Evolutionary conservation across 2,329 filamentous ascomycete genomes (phyloP).

Genomic region (Sporothrix pallida): DNA sequence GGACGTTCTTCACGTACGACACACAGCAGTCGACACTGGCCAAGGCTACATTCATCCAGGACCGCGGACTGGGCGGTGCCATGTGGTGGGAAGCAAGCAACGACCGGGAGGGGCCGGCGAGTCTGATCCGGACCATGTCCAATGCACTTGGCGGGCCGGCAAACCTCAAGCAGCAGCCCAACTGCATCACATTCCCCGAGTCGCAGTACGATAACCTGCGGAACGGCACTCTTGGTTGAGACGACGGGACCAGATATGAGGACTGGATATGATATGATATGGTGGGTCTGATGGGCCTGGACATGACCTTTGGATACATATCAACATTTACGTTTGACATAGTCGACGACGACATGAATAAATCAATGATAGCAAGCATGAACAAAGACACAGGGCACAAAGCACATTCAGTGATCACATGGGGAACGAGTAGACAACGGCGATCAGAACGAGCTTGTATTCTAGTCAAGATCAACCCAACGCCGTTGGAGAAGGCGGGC

Average conservation of each 20-base stretch:
- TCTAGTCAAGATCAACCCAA: constrained; percentile 30
- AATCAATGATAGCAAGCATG: not conserved
- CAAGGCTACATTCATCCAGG: constrained; percentile 75
- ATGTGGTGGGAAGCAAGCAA: constrained; percentile 98
- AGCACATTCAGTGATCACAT: not conserved
- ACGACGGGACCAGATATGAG: not conserved
- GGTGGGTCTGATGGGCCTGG: not conserved
- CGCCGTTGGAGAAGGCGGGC: constrained; percentile 32
- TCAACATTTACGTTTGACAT: constrained; percentile 46
- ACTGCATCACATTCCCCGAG: constrained; percentile 67
- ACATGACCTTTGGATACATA: not conserved
- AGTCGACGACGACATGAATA: not conserved
- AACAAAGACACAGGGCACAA: not conserved
- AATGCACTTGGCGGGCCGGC: constrained; percentile 60
- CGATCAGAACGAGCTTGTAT: constrained; percentile 21
- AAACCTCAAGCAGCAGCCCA: constrained; percentile 58
- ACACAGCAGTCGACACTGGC: constrained; percentile 67
- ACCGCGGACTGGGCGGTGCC: constrained; percentile 75
- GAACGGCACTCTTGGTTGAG: constrained; percentile 47
- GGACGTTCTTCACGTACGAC: constrained; percentile 80
- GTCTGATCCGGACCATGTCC: constrained; percentile 71
- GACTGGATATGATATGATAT: not conserved
- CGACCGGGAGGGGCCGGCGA: constrained; percentile 69
- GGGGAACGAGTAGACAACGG: constrained; percentile 10
- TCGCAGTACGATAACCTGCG: constrained; percentile 74